Conservation (phyloP, 805 yeast genomes). For the Candida insectorum region DNA sequence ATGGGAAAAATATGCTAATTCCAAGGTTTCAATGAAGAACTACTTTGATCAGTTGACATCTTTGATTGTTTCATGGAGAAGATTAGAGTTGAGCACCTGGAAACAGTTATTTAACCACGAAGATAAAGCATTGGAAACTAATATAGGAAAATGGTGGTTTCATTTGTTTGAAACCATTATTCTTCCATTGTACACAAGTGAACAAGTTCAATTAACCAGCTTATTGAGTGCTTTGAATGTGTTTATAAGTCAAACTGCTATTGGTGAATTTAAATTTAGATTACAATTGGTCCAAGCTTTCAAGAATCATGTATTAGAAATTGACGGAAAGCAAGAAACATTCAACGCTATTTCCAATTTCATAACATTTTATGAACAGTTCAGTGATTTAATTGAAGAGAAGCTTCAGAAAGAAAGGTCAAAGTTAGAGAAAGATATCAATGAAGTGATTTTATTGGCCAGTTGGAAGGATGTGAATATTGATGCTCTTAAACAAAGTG, state of each 20-base stretch:
- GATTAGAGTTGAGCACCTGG: constrained; percentile 84
- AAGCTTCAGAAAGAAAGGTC: constrained; percentile 45
- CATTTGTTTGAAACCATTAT: constrained; percentile 80
- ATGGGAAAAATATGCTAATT: constrained; percentile 91
- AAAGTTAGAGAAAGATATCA: constrained; percentile 69
- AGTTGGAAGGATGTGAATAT: constrained; percentile 97
- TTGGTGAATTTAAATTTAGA: constrained; percentile 69
- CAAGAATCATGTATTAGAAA: constrained; percentile 43
- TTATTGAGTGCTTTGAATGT: constrained; percentile 58
- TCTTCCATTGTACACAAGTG: constrained; percentile 44
- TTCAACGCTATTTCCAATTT: constrained; percentile 52
- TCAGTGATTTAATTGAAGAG: constrained; percentile 45
- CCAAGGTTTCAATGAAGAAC: constrained; percentile 60
- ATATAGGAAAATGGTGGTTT: constrained; percentile 86
- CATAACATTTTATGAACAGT: constrained; percentile 65
- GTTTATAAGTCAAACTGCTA: constrained; percentile 70
- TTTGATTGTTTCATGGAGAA: constrained; percentile 87
- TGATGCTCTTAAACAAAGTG: constrained; percentile 90
- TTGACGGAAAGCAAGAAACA: constrained; percentile 22
- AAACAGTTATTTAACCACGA: constrained; percentile 68
- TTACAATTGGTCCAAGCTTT: constrained; percentile 65
- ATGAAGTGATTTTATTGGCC: constrained; percentile 83
- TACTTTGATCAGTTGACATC: constrained; percentile 58
- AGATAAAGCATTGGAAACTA: constrained; percentile 43
- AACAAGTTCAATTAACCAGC: constrained; percentile 13